phyloP scores from a whole-genome alignment of 2,329 filamentous ascomycete genomes.

The Curvularia verruculosa region DNA sequence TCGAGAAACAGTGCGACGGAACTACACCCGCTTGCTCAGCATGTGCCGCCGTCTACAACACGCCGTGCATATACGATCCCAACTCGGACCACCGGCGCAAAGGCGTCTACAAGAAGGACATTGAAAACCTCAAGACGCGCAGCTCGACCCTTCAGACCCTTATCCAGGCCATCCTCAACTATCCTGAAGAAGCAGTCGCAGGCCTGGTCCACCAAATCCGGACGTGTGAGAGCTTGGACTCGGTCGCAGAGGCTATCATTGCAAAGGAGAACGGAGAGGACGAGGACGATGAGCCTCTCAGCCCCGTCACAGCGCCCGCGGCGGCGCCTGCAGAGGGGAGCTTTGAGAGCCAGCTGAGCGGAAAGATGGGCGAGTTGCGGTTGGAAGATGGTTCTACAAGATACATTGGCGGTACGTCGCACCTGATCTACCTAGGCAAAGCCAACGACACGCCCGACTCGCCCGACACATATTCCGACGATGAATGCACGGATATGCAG shows the following conservation, averaged over 20 bases:
- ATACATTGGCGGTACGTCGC: constrained; percentile 93
- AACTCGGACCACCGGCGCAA: constrained; percentile 96
- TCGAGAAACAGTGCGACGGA: constrained; percentile 72
- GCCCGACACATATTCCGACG: constrained; percentile 46
- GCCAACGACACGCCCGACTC: constrained; percentile 40
- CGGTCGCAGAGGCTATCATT: constrained; percentile 65
- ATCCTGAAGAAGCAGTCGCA: constrained; percentile 82
- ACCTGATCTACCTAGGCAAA: constrained; percentile 75
- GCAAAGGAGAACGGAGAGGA: constrained; percentile 57
- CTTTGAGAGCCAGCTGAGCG: constrained; percentile 80
- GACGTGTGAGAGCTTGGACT: constrained; percentile 76
- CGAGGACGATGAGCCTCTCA: constrained; percentile 51
- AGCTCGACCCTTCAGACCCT: constrained; percentile 90
- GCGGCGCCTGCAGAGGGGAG: constrained; percentile 46
- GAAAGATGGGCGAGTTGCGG: constrained; percentile 90
- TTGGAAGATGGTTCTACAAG: constrained; percentile 86
- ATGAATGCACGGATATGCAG: constrained; percentile 60
- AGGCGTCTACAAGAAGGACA: constrained; percentile 94
- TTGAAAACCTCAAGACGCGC: constrained; percentile 83
- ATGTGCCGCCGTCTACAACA: constrained; percentile 92
- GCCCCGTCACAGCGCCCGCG: constrained; percentile 40
- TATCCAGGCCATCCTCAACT: constrained; percentile 90
- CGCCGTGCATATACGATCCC: constrained; percentile 91
- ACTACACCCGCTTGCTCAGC: constrained; percentile 62
- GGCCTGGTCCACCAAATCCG: constrained; percentile 85